Evolutionary conservation across 257 asterid species (phyloP), one percentile per base, ranked within the genome.

Genomic region (Misopates orontium): DNA sequence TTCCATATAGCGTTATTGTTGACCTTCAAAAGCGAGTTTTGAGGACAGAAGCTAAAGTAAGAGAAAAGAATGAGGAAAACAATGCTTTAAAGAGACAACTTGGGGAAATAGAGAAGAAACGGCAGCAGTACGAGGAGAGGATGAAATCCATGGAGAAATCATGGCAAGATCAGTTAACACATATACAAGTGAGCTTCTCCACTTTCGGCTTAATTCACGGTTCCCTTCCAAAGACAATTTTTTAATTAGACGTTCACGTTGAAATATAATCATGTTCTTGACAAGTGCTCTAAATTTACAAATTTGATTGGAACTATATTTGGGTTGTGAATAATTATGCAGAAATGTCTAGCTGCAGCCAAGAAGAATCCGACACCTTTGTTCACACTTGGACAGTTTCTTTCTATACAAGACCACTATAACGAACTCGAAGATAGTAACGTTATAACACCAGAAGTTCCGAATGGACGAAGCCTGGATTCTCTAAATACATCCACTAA

Each of bases 121-220:
- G 87, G 85, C 65, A 39, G 62, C 72, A 65, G 18, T 67, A 78
- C 16, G 96, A 90, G 72, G 78, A 80, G 40, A 84, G 75, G 24
- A 90, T 90, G 92, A 73, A 69, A 48, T 72, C 73, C 31, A 71
- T 79, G 90, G 97, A 90, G 73, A 85, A 72, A 60, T 68, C 65
- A 68, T 90, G 97, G 97, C 97, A 90, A 67, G 92, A 90, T 75
- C 84, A 90, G 61, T 75, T 90, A 28, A 79, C 75, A 44, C 60
- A 83, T 49, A 66, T 85, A 57, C 96, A 90, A 73, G 95, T 90
- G 54, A 80, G 89, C 48, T 67, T 3, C 45, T 69, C 32, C 4
- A 17, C 24, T 25, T 50, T 28, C 0, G 56, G 15, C 56, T 18
- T 50, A 19, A 50, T 50, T 1, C 25, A 36, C 1, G 11, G 42